phyloP scores from a whole-genome alignment of 176 grass and related monocot genomes.

The Zea mays region DNA sequence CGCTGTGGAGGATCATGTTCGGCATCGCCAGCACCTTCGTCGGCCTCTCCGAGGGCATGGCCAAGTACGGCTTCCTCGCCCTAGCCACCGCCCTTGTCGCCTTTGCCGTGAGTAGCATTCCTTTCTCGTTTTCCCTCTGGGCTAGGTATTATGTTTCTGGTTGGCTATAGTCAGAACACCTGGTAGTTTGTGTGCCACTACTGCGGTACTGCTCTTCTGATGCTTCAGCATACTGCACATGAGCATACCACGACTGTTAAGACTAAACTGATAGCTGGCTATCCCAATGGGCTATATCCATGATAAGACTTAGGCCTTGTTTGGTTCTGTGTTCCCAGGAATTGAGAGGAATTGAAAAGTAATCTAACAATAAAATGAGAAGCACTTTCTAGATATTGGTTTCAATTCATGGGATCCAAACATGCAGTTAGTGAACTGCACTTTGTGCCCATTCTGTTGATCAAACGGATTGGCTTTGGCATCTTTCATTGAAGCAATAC shows the following conservation, averaged over 20 bases:
- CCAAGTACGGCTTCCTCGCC: conserved; percentile 98
- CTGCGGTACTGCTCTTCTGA: background rate
- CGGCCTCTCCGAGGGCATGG: conserved; percentile 89
- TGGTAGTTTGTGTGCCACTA: background rate
- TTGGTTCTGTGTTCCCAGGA: no score
- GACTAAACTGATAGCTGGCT: background rate
- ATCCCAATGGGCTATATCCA: background rate
- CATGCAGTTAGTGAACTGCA: background rate
- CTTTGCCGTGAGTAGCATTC: conserved; percentile 63
- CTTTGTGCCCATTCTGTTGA: background rate
- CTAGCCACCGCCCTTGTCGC: conserved; percentile 84
- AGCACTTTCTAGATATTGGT: no score
- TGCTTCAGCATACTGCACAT: background rate
- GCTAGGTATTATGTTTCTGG: background rate
- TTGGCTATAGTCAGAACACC: background rate
- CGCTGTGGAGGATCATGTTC: conserved; percentile 91
- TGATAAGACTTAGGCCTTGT: background rate
- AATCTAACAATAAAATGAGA: no score
- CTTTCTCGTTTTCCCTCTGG: background rate
- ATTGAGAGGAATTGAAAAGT: no score
- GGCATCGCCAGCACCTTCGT: conserved; percentile 83
- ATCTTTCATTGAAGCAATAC: background rate
- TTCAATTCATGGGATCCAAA: no score
- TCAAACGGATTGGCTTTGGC: background rate
- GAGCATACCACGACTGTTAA: background rate